Base-by-base conservation (phyloP, 2,329 filamentous ascomycete genomes). In the Arachnomyces sp. region DNA sequence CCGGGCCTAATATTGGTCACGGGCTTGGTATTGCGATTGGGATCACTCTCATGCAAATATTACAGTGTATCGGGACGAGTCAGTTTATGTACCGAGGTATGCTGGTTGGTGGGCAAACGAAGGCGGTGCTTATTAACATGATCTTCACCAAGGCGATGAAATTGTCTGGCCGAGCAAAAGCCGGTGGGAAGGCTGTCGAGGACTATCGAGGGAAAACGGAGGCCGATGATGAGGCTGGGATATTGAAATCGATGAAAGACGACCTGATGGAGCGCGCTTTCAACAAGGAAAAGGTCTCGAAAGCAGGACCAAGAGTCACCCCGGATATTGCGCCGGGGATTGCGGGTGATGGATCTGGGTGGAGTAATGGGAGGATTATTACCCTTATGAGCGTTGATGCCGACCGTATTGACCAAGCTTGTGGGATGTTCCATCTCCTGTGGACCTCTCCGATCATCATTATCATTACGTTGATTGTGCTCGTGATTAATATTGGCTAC, bases 381-480 rank as follows among this genome's bases (percentile, higher is more conserved):
- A 94, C 93, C 51, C 59, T 96, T 51, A 95, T 96, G 89, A 90
- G 86, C 45, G 87, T 92, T 33, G 90, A 96, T 58, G 93, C 89
- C 0, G 93, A 94, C 62, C 86, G 90, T 50, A 73, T 98, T 44
- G 89, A 96, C 53, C 84, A 88, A 57, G 88, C 88, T 1, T 86
- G 78, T 30, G 87, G 86, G 31, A 75, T 95, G 61, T 90, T 95
- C 63, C 92, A 98, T 60, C 77, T 95, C 67, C 71, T 85, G 15
- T 98, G 92, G 92, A 86, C 86, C 1, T 78, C 86, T 0, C 89
- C 90, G 0, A 68, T 95, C 30, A 73, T 82, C 16, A 82, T 88
- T 43, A 57, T 92, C 36, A 71, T 95, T 48, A 92, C 88, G 0
- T 73, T 95, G 11, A 74, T 83, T 14, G 68, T 96, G 9, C 76